Base-by-base conservation (phyloP, 352 stramenopile species). In the Phytophthora vignae region DNA sequence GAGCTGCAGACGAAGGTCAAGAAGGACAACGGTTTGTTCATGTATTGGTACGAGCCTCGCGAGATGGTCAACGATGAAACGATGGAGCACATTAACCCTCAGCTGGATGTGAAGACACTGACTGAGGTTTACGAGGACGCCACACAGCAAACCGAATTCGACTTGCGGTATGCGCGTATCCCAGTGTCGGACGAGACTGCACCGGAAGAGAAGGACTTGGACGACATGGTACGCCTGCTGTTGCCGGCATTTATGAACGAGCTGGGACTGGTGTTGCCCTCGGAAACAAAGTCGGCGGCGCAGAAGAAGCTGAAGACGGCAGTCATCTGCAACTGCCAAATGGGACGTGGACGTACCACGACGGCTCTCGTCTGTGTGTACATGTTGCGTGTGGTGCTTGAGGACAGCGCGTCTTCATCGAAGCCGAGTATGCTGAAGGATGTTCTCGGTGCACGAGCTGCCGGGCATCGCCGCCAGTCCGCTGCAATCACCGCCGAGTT, bases 251-350 rank as follows among this genome's bases (percentile, higher is more conserved):
- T 93, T 61, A 79, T 79, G 42, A 72, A 83, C 17, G 89, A 96
- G 44, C 60, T 94, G 6, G 72, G 75, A 6, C 66, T 91, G 4
- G n/a, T 56, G 3, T 33, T 76, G 38, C 61, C 62, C 0, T 74
- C 62, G 58, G 48, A 78, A 50, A 19, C 17, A 31, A 55, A 33
- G 1, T 59, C 60, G 15, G 19, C 11, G 15, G 29, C 22, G 17
- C 29, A 69, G 19, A 74, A 80, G 19, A 77, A 76, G 48, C 55
- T 62, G 27, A 86, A 82, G 67, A 93, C 84, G 5, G 89, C 89
- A 3, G 88, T 94, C 22, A 83, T 98, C 42, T 98, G 91, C 74
- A 97, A 97, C 57, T 98, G 92, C 55, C 92, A 98, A 72, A 97
- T 98, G 88, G 92, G 92, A 3, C 85, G 91, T 19, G 92, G 91